Evolutionary conservation across 768 basidiomycete genomes (phyloP).

Genomic region (Tylopilus plumbeoviolaceoides): DNA sequence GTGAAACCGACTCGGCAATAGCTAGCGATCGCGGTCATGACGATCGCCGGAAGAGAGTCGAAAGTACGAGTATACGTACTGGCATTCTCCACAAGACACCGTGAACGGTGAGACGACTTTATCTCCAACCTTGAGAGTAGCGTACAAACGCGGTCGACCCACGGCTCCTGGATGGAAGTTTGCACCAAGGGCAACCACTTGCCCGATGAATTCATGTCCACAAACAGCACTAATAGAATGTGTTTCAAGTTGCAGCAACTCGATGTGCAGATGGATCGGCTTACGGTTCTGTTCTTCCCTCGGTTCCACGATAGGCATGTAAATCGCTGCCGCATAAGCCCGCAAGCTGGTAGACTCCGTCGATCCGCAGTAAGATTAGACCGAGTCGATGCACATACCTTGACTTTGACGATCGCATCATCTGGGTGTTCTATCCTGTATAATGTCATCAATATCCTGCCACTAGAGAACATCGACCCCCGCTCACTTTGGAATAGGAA

Average conservation of each 20-base stretch:
- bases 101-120: slow-evolving; percentile 81
- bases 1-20: slow-evolving; percentile 73
- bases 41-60: neutral
- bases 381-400: slow-evolving; percentile 36
- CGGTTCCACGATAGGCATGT: slow-evolving; percentile 69
- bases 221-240: slow-evolving; percentile 46
- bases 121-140: slow-evolving; percentile 63
- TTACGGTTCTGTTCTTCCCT: slow-evolving; percentile 48
- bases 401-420: slow-evolving; percentile 75
- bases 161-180: slow-evolving; percentile 43
- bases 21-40: slow-evolving; percentile 32
- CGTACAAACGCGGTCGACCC: slow-evolving; percentile 60
- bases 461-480: too few relatives aligned
- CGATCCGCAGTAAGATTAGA: neutral
- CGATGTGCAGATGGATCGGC: slow-evolving; percentile 17
- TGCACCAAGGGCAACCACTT: slow-evolving; percentile 62
- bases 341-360: slow-evolving; percentile 42
- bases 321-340: slow-evolving; percentile 74
- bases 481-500: slow-evolving; percentile 53
- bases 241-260: too few relatives aligned
- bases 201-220: slow-evolving; percentile 78
- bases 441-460: neutral
- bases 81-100: slow-evolving; percentile 80
- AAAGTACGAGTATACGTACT: slow-evolving; percentile 41
- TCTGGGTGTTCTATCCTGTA: slow-evolving; percentile 65